Percentiles rank a stretch among this genome's conserved stretches.
Evolutionary conservation across 2,329 filamentous ascomycete species (phyloP).

Genomic region (Aquanectria penicillioides): DNA sequence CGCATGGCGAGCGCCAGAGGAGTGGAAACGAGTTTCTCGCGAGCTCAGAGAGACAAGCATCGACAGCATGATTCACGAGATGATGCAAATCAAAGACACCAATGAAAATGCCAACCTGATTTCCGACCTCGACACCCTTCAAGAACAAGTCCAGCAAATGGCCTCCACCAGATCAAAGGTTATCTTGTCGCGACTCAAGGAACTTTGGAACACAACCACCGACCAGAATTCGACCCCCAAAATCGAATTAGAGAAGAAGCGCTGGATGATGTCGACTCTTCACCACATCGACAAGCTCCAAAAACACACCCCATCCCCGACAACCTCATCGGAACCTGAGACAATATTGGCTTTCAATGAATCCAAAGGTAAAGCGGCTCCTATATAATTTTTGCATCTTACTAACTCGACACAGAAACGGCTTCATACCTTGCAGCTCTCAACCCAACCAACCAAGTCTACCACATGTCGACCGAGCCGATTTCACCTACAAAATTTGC

Average conservation of each 20-base stretch:
- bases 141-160: constrained; percentile 33
- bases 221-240: background rate
- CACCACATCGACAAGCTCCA: constrained; percentile 54
- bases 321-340: background rate
- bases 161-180: constrained; percentile 42
- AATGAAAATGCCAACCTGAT: too few relatives aligned
- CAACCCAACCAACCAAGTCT: constrained; percentile 52
- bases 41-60: background rate
- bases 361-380: constrained; percentile 53
- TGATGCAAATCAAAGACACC: background rate
- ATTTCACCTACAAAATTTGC: constrained; percentile 50
- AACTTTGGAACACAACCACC: constrained; percentile 28
- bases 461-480: constrained; percentile 57
- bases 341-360: constrained; percentile 63
- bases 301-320: constrained; percentile 22
- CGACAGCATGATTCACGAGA: background rate
- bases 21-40: constrained; percentile 50
- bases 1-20: constrained; percentile 57
- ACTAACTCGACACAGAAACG: constrained; percentile 50
- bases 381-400: background rate
- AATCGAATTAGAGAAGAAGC: constrained; percentile 64
- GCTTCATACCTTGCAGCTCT: constrained; percentile 60
- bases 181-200: constrained; percentile 65
- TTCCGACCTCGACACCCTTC: constrained; percentile 22
- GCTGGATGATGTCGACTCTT: constrained; percentile 69